Conservation (phyloP, 2,329 filamentous ascomycete species). For the Teratosphaeria nubilosa region DNA sequence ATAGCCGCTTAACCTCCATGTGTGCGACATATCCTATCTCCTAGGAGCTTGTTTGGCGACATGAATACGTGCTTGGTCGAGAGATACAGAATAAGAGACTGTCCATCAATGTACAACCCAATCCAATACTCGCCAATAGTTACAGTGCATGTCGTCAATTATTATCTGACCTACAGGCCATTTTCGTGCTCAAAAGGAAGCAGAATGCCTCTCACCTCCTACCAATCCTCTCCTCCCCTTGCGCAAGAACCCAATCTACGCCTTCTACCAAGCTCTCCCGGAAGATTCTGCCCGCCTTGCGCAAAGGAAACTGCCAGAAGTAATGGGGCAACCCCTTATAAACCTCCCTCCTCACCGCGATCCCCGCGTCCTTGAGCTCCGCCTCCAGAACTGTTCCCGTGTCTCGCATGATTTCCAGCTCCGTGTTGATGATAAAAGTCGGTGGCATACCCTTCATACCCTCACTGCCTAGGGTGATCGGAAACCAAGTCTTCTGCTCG, state of each 20-base stretch:
- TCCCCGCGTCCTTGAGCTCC: constrained; percentile 34
- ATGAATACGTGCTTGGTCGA: too few species aligned
- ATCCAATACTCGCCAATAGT: neutral
- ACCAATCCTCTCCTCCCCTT: neutral
- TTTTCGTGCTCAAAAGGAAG: neutral
- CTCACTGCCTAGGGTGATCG: constrained; percentile 12
- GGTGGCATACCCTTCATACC: constrained; percentile 27
- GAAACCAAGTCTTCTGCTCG: constrained; percentile 8
- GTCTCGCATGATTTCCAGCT: constrained; percentile 42
- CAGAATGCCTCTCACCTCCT: neutral
- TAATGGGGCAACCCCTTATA: constrained; percentile 33
- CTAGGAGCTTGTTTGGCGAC: too few species aligned
- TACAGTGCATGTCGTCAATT: neutral
- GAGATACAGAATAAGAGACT: too few species aligned
- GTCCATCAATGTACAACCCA: too few species aligned
- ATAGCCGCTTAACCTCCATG: too few species aligned
- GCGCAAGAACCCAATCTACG: constrained; percentile 10
- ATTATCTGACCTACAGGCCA: neutral
- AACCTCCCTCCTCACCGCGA: constrained; percentile 34
- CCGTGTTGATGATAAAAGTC: constrained; percentile 41
- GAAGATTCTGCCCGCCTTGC: constrained; percentile 10
- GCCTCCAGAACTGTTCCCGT: constrained; percentile 43
- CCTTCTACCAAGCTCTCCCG: constrained; percentile 10
- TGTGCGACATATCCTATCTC: too few species aligned
- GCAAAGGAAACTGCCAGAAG: constrained; percentile 23